Percentiles rank a stretch among this genome's conserved stretches.
Conservation (phyloP, 805 yeast species). For the Brettanomyces anomalus region DNA sequence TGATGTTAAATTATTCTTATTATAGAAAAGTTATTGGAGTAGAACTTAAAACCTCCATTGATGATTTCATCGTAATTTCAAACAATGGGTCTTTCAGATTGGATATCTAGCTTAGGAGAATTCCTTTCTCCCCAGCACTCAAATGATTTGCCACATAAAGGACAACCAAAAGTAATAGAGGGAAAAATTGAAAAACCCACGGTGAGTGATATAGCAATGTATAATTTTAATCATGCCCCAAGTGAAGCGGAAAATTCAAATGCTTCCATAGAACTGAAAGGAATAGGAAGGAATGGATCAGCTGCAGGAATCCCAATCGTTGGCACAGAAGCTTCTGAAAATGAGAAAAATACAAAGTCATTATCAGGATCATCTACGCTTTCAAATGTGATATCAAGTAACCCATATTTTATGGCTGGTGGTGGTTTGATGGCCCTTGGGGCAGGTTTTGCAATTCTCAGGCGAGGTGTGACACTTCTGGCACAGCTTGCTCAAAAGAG, state of each 20-base stretch:
- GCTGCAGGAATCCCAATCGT: too few species aligned
- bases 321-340: too few species aligned
- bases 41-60: too few species aligned
- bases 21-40: too few species aligned
- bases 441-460: slow-evolving; percentile 71
- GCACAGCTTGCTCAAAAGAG: slow-evolving; percentile 71
- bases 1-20: too few species aligned
- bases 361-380: slow-evolving; percentile 2
- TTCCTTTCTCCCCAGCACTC: not conserved
- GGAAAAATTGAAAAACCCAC: slow-evolving; percentile 6
- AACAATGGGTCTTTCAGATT: not conserved
- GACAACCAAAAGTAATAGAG: not conserved
- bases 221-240: slow-evolving; percentile 15
- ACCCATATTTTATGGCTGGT: slow-evolving; percentile 98
- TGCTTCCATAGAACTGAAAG: too few species aligned
- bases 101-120: not conserved
- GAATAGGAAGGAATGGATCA: too few species aligned
- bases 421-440: slow-evolving; percentile 96
- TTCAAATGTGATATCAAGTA: slow-evolving; percentile 36
- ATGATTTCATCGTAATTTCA: too few species aligned
- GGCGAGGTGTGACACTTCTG: slow-evolving; percentile 56
- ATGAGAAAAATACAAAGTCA: too few species aligned
- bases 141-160: not conserved
- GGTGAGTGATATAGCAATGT: slow-evolving; percentile 40
- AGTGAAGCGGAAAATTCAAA: not conserved